These are phyloP conservation scores for Pleodorina starrii DNA, from an alignment of 139 green algal species.

Conservation along the genomic window DNA sequence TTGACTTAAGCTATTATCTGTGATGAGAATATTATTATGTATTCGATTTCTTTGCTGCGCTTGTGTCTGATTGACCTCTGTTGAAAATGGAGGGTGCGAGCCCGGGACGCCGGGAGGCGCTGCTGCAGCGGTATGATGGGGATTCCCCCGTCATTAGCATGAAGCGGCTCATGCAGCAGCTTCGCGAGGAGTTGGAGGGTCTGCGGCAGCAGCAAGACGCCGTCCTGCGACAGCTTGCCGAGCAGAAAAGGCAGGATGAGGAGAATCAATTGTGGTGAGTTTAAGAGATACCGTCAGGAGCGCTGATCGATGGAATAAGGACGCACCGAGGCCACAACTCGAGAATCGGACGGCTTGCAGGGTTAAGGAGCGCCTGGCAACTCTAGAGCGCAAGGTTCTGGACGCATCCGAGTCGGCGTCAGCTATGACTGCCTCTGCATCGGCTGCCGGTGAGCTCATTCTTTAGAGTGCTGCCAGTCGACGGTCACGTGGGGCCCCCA, in stretches of 20 bases:
- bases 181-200: constrained; percentile 15
- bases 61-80: no score
- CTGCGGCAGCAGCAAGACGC: constrained; percentile 13
- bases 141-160: constrained; percentile 34
- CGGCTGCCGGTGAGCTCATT: neutral
- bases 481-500: no score
- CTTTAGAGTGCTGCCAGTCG: no score
- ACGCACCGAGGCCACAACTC: no score
- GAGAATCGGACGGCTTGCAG: neutral
- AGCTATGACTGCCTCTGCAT: neutral
- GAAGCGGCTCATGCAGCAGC: constrained; percentile 24
- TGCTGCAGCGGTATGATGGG: neutral
- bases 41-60: no score
- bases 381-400: neutral
- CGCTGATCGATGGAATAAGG: neutral
- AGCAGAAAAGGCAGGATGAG: constrained; percentile 6
- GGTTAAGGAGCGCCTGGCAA: constrained; percentile 21
- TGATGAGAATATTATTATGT: no score
- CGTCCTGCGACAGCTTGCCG: neutral
- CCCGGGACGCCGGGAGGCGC: neutral
- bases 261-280: constrained; percentile 4
- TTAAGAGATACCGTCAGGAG: neutral
- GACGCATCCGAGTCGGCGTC: neutral
- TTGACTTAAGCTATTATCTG: no score
- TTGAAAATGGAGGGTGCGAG: neutral